Conservation (phyloP, 345 rosid species). For the Excoecaria cochinchinensis region DNA sequence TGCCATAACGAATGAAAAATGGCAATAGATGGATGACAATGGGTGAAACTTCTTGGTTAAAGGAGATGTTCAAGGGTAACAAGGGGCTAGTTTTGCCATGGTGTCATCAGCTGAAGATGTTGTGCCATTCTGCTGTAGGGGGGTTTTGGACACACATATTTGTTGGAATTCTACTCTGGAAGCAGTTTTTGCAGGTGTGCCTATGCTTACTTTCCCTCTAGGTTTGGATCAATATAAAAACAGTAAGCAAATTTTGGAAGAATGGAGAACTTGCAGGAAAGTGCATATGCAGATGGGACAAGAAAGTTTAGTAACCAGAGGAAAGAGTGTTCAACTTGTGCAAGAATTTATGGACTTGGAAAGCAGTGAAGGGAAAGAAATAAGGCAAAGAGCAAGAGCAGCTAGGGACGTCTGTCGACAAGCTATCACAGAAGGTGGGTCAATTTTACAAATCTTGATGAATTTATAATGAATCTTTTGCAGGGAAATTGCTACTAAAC, state of each 20-base stretch:
- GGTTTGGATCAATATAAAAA: constrained; percentile 15
- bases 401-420: neutral
- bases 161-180: constrained; percentile 25
- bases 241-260: constrained; percentile 16
- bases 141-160: constrained; percentile 21
- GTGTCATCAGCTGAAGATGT: constrained; percentile 24
- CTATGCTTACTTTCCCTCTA: constrained; percentile 23
- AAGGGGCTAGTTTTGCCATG: constrained; percentile 19
- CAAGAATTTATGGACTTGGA: constrained; percentile 19
- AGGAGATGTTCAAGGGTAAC: neutral
- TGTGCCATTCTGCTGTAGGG: constrained; percentile 21
- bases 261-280: constrained; percentile 17
- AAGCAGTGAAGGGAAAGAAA: constrained; percentile 7
- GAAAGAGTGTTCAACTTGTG: constrained; percentile 8
- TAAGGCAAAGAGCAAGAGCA: constrained; percentile 21
- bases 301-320: neutral
- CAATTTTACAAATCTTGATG: constrained; percentile 6
- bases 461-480: neutral
- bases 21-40: too few relatives aligned
- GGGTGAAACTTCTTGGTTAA: constrained; percentile 5
- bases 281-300: neutral
- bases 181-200: constrained; percentile 21
- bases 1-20: too few relatives aligned
- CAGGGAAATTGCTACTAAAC: neutral
- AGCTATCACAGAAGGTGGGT: constrained; percentile 11